Evolutionary conservation across 2,329 filamentous ascomycete genomes (phyloP).

Genomic region (Elsinoe perseae): DNA sequence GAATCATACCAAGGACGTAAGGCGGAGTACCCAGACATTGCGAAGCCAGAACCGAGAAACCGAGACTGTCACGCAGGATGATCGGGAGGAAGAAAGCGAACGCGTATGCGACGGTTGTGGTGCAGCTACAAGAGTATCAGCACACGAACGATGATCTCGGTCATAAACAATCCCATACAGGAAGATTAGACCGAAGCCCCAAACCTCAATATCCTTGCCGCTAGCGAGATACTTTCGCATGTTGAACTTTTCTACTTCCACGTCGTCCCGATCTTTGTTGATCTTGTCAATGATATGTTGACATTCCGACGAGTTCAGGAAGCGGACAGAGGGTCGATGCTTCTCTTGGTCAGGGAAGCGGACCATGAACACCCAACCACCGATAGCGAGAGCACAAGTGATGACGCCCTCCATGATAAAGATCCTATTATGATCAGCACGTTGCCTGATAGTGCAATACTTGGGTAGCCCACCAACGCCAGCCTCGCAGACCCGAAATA

Average conservation of each 20-base stretch:
- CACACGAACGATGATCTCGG: not conserved
- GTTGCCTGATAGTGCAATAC: not conserved
- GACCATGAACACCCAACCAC: constrained; percentile 37
- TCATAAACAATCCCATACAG: too few relatives aligned
- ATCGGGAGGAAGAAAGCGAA: constrained; percentile 74
- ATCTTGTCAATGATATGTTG: constrained; percentile 45
- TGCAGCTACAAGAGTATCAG: constrained; percentile 37
- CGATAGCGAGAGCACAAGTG: constrained; percentile 35
- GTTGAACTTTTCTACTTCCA: constrained; percentile 41
- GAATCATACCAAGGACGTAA: constrained; percentile 56
- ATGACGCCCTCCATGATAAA: constrained; percentile 36
- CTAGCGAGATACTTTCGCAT: constrained; percentile 32
- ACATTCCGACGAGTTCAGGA: constrained; percentile 41
- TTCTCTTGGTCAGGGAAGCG: constrained; percentile 40
- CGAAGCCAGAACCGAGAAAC: constrained; percentile 54
- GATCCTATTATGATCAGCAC: constrained; percentile 37
- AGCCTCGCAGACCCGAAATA: constrained; percentile 36
- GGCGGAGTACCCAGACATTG: constrained; percentile 68
- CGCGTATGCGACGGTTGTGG: constrained; percentile 48
- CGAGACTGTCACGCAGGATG: constrained; percentile 57
- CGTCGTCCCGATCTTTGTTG: constrained; percentile 48
- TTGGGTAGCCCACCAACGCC: constrained; percentile 30
- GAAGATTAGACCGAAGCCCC: constrained; percentile 48
- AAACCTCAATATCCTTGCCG: constrained; percentile 45
- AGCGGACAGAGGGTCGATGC: constrained; percentile 41